Base-by-base conservation (phyloP, 106 monocot species). In the Platanthera zijinensis region DNA sequence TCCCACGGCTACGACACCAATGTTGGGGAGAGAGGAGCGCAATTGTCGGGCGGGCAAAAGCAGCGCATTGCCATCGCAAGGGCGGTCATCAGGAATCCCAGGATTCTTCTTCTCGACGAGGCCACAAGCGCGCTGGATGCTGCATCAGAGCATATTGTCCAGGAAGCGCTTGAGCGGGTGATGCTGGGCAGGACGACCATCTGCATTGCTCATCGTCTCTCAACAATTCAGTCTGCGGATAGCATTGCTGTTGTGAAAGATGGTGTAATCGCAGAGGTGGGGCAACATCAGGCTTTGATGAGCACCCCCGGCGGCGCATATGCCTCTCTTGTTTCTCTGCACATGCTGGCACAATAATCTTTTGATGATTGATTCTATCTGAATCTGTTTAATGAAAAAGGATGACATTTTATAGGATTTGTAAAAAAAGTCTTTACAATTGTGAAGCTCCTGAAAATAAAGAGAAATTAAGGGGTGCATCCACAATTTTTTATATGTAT, bases 11-110 rank as follows among this genome's bases (percentile, higher is more conserved):
- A 86, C 19, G 80, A 84, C 46, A 89, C 86, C 22, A 47, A 57
- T 2, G 89, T 89, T 5, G 86, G 89, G 0, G 89, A 89, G 81
- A 75, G 81, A 45, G 89, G 86, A 11, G 51, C 82, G 4, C 86
- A 89, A 32, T 19, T 89, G 12, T 90, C 87, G 2, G 90, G 90
- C 22, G 89, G 89, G 10, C 89, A 89, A 81, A 89, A 89, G 77
- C 89, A 89, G 46, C 66, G 86, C 2, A 78, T 90, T 5, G 90
- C 90, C 0, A 86, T 89, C n/a, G 89, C 86, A 0, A 79, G 89
- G 18, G 84, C 89, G 53, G 80, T 89, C 8, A 11, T 89, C 11
- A 89, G 86, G 73, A 74, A 84, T 52, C 89, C 89, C 6, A 84
- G 59, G 32, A 82, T 89, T 15, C 49, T 89, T 52, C 59, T 89